Evolutionary conservation across 2,329 filamentous ascomycete genomes (phyloP), one percentile per base, ranked within the genome.

Genomic region (Nigrospora osmanthi): DNA sequence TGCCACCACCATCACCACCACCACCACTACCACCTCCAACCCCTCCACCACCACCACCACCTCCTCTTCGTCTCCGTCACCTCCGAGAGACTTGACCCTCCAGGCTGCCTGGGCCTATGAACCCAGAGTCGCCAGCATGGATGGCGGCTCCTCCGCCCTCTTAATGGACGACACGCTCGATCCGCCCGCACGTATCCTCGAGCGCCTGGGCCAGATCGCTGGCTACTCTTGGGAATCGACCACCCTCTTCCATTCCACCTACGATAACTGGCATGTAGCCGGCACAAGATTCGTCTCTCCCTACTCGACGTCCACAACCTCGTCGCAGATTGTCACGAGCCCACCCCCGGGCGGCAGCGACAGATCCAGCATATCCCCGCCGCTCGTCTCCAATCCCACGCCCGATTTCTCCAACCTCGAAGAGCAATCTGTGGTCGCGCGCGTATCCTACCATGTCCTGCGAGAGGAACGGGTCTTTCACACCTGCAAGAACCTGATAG

Each of bases 401-500:
- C 65, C 54, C 57, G 73, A 82, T 57, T 66, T 73, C 50, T 70
- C 72, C 36, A 77, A 75, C 49, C 57, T 79, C 38, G 83, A 80
- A 64, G 75, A 81, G 47, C 57, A 58, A 49, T 75, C 77, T 9
- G 83, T 96, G 6, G 72, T 95, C 28, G 91, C 89, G 37, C 82
- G 89, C 17, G 75, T 96, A 38, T 95, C 90, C 0, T 83, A 80
- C 49, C 88, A 95, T 65, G 76, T 84, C 14, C 71, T 95, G 43
- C 81, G 90, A 9, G 80, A 96, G 54, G 90, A 97, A 69, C 76
- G 90, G 49, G 85, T 91, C 46, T 96, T 86, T 58, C 87, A 95
- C 55, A 86, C 93, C 53, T 80, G 83, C 58, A 88, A 85, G 64
- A 80, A 73, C 48, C 72, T 95, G 40, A 80, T 83, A 35, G 72